phyloP scores from a whole-genome alignment of 345 rosid genomes.

The Brassica carinata region DNA sequence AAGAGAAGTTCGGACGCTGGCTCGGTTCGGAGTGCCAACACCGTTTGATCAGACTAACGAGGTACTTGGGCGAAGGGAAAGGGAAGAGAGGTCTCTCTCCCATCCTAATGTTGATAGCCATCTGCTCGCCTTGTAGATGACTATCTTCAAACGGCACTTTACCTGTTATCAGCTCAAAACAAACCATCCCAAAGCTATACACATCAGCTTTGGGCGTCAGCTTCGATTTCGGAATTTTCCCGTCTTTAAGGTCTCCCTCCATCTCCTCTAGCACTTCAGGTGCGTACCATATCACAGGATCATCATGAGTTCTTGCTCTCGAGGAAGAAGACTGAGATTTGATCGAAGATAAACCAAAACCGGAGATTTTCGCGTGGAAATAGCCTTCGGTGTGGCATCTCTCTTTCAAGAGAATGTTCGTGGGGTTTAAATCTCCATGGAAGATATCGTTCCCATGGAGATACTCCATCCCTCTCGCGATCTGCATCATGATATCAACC shows the following conservation, averaged over 20 bases:
- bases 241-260: constrained; percentile 44
- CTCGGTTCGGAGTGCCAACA: constrained; percentile 80
- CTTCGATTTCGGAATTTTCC: constrained; percentile 37
- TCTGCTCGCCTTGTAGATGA: constrained; percentile 80
- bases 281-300: constrained; percentile 73
- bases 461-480: constrained; percentile 91
- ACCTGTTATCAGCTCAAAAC: constrained; percentile 81
- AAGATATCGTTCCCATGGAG: constrained; percentile 61
- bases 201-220: constrained; percentile 79
- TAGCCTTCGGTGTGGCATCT: constrained; percentile 71
- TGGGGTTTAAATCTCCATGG: constrained; percentile 78
- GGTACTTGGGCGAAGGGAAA: constrained; percentile 64
- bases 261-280: constrained; percentile 76
- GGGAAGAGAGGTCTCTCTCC: constrained; percentile 95
- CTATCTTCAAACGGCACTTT: constrained; percentile 88
- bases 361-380: constrained; percentile 68
- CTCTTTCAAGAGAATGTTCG: constrained; percentile 62
- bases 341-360: constrained; percentile 57
- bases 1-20: constrained; percentile 74
- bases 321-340: constrained; percentile 40
- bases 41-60: constrained; percentile 68
- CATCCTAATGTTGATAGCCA: constrained; percentile 64
- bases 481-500: constrained; percentile 80
- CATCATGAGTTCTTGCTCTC: constrained; percentile 30
- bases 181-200: constrained; percentile 89